Conservation (phyloP, 495 filamentous ascomycete genomes). For the Penicillium verhagenii region DNA sequence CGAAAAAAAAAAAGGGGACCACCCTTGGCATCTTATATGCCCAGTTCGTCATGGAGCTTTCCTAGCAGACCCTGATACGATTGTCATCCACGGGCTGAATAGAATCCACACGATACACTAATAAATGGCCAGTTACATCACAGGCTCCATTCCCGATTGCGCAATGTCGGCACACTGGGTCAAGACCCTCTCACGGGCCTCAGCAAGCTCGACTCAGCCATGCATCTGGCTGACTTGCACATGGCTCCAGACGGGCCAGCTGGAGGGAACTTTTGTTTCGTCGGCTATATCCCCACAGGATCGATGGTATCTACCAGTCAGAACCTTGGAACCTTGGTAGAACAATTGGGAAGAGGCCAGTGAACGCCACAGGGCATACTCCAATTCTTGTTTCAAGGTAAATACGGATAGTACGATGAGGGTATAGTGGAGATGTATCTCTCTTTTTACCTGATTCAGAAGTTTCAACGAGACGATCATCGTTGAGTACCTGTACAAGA, state of each 20-base stretch:
- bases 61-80: background rate
- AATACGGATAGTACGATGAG: background rate
- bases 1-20: background rate
- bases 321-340: background rate
- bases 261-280: background rate
- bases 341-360: background rate
- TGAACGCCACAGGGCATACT: background rate
- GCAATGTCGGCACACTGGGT: slow-evolving; percentile 5
- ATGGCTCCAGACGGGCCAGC: background rate
- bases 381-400: background rate
- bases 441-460: background rate
- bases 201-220: background rate
- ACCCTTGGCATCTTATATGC: background rate
- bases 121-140: slow-evolving; percentile 6
- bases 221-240: background rate
- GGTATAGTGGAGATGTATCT: no score
- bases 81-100: background rate
- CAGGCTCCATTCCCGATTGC: slow-evolving; percentile 1
- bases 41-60: background rate
- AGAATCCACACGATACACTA: slow-evolving; percentile 2
- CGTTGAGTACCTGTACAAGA: no score
- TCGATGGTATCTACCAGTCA: background rate
- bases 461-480: background rate
- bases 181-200: slow-evolving; percentile 2
- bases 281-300: background rate